phyloP scores from a whole-genome alignment of 495 filamentous ascomycete genomes.

The Baudoinia panamericana region DNA sequence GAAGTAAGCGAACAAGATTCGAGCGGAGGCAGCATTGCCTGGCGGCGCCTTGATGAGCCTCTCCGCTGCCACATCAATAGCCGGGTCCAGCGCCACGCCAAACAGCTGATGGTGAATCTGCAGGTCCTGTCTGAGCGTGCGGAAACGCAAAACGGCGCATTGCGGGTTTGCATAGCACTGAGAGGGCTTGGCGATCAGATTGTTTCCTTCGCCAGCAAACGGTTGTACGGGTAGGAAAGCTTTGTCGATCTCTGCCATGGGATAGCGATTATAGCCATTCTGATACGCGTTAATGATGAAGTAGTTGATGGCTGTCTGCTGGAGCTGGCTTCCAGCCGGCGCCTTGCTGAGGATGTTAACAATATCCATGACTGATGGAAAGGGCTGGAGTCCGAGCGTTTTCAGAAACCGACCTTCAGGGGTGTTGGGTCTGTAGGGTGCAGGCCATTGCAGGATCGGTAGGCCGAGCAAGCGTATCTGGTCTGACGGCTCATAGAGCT shows the following conservation, averaged over 20 bases:
- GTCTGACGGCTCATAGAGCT: constrained; percentile 75
- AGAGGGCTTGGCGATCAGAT: constrained; percentile 48
- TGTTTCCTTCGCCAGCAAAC: constrained; percentile 36
- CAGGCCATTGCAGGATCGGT: constrained; percentile 77
- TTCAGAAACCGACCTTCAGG: constrained; percentile 60
- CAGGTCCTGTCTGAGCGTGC: constrained; percentile 58
- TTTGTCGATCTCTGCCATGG: constrained; percentile 41
- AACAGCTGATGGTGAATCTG: constrained; percentile 67
- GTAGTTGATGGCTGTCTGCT: constrained; percentile 52
- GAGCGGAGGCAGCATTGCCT: constrained; percentile 45
- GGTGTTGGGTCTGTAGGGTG: constrained; percentile 46
- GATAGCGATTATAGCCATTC: constrained; percentile 56
- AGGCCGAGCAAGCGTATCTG: constrained; percentile 53
- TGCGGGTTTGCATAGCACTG: constrained; percentile 72
- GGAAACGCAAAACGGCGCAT: constrained; percentile 63
- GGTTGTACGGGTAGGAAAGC: constrained; percentile 60
- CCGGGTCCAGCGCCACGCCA: constrained; percentile 67
- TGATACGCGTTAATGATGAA: constrained; percentile 64
- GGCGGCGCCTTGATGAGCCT: constrained; percentile 59
- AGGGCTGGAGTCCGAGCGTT: constrained; percentile 53
- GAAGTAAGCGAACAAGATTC: constrained; percentile 67
- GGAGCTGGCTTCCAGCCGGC: constrained; percentile 30
- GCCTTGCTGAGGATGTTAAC: constrained; percentile 60
- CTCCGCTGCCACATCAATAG: constrained; percentile 59
- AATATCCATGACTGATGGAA: constrained; percentile 56